These are phyloP conservation scores for Metschnikowia anglica DNA, from an alignment of 805 yeast species.

Conservation along the genomic window DNA sequence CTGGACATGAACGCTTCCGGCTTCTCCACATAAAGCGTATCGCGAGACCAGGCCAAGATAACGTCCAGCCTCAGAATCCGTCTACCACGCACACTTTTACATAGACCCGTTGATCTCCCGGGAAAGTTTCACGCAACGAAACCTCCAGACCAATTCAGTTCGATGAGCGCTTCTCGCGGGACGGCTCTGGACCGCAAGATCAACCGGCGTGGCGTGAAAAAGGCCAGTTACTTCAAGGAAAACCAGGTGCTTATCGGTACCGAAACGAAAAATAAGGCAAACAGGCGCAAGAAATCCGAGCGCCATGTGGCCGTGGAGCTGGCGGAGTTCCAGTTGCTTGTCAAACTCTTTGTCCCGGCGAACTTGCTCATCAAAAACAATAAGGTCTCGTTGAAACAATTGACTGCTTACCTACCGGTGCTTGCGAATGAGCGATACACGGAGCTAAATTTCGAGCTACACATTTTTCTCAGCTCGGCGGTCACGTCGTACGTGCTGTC, in stretches of 20 bases:
- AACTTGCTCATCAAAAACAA: conserved; percentile 32
- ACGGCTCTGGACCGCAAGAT: background rate
- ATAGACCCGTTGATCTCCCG: too few relatives aligned
- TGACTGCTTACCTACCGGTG: conserved; percentile 30
- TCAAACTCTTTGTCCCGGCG: conserved; percentile 35
- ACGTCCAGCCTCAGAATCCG: too few relatives aligned
- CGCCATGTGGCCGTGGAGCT: conserved; percentile 48
- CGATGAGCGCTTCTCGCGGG: conserved; percentile 3
- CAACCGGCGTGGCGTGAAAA: conserved; percentile 10
- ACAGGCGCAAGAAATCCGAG: conserved; percentile 12
- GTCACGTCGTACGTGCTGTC: conserved; percentile 21
- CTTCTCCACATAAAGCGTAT: too few relatives aligned
- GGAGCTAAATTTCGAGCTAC: conserved; percentile 35
- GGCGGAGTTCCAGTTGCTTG: conserved; percentile 39
- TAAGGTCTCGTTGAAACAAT: conserved; percentile 26
- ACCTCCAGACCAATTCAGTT: background rate
- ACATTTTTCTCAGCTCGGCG: conserved; percentile 36
- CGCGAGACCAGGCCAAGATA: too few relatives aligned
- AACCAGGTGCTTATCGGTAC: conserved; percentile 15
- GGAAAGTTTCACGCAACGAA: too few relatives aligned
- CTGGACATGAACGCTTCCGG: too few relatives aligned
- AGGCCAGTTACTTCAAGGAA: conserved; percentile 13
- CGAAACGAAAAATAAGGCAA: conserved; percentile 4
- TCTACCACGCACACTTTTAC: too few relatives aligned
- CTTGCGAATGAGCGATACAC: conserved; percentile 23